Percentiles rank a stretch among this genome's conserved stretches.
Evolutionary conservation across 306 rosid species (phyloP).

Genomic region (Prunus salicina): DNA sequence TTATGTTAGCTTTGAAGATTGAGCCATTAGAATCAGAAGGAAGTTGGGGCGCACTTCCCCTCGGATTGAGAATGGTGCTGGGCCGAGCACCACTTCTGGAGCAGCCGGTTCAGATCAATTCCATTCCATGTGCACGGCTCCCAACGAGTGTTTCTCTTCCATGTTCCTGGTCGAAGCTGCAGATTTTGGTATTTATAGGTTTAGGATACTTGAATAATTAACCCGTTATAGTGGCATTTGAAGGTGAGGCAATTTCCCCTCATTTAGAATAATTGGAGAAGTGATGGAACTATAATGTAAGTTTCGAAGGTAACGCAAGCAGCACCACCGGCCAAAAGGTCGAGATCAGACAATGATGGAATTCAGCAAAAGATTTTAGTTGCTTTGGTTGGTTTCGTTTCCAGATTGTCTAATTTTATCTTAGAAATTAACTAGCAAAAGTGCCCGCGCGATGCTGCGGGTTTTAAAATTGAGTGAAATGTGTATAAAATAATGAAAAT

Average conservation of each 20-base stretch:
- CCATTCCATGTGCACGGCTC: neutral
- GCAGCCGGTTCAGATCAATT: no score
- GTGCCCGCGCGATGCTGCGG: no score
- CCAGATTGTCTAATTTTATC: neutral
- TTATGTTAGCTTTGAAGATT: no score
- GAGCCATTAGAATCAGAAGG: no score
- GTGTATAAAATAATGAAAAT: slow-evolving; percentile 24
- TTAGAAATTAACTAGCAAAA: slow-evolving; percentile 9
- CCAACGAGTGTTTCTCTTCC: neutral
- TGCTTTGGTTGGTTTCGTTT: slow-evolving; percentile 6
- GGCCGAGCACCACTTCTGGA: no score
- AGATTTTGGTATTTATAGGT: slow-evolving; percentile 21
- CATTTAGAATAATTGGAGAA: slow-evolving; percentile 33
- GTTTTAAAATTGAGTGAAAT: no score
- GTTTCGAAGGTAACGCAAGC: slow-evolving; percentile 27
- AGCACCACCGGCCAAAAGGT: slow-evolving; percentile 23
- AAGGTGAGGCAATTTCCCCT: neutral
- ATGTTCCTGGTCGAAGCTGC: slow-evolving; percentile 52
- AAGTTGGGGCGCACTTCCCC: no score
- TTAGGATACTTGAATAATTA: slow-evolving; percentile 35
- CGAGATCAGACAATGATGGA: slow-evolving; percentile 19
- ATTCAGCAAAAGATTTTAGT: slow-evolving; percentile 3
- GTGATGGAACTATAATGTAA: slow-evolving; percentile 24
- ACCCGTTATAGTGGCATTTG: slow-evolving; percentile 42
- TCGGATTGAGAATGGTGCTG: no score